Percentiles rank a stretch among this genome's conserved stretches.
Evolutionary conservation across 768 basidiomycete genomes (phyloP).

Genomic region (Kwoniella europaea): DNA sequence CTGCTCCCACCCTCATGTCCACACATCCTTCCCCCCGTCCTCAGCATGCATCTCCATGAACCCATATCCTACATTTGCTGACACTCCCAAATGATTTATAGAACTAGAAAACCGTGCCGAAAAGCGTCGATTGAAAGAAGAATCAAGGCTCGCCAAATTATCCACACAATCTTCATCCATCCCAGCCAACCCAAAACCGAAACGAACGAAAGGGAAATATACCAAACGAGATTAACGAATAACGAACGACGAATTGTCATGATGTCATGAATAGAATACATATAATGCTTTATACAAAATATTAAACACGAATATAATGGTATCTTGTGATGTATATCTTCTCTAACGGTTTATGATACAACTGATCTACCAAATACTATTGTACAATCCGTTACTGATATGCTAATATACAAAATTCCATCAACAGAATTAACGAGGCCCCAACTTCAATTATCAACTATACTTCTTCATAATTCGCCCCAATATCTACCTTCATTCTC

Average conservation of each 20-base stretch:
- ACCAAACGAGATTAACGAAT: neutral
- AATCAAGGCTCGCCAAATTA: neutral
- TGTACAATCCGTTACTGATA: neutral
- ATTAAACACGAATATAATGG: neutral
- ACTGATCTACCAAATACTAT: neutral
- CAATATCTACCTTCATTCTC: slow-evolving; percentile 15
- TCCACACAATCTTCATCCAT: neutral
- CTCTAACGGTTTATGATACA: no score
- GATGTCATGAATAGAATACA: neutral
- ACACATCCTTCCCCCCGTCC: neutral
- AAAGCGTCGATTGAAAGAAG: slow-evolving; percentile 11
- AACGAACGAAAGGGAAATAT: neutral
- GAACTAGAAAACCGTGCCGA: slow-evolving; percentile 23
- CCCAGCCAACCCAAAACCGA: neutral
- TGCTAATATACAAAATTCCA: neutral
- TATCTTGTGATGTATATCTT: slow-evolving; percentile 16
- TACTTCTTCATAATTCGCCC: slow-evolving; percentile 7
- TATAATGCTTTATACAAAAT: neutral
- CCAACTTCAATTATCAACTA: neutral
- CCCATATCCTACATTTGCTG: neutral
- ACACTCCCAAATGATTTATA: neutral
- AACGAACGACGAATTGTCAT: neutral
- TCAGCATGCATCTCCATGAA: no score
- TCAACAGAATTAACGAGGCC: neutral
- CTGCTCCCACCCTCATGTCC: neutral